Percentiles rank a stretch among this genome's conserved stretches.
Evolutionary conservation across 768 basidiomycete genomes (phyloP).

Genomic region (Clitopilus passeckerianus): DNA sequence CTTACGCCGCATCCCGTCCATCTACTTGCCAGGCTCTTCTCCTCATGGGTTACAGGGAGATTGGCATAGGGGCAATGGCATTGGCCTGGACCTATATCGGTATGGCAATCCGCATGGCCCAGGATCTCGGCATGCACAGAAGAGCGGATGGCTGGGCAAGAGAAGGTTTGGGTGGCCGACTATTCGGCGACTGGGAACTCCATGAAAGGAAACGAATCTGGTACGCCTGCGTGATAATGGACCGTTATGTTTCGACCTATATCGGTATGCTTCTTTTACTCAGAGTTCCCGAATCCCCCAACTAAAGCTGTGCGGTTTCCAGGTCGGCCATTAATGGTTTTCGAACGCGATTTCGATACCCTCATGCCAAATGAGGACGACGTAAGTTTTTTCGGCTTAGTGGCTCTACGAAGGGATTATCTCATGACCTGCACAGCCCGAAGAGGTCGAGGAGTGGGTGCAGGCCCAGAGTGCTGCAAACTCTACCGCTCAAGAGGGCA

Average conservation of each 20-base stretch:
- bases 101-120: conserved; percentile 91
- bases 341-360: conserved; percentile 75
- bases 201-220: conserved; percentile 71
- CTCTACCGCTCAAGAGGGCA: conserved; percentile 33
- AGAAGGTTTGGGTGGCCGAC: conserved; percentile 43
- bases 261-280: conserved; percentile 44
- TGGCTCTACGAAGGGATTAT: background rate
- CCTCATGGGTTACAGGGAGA: conserved; percentile 78
- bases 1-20: conserved; percentile 68
- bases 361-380: conserved; percentile 57
- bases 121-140: conserved; percentile 82
- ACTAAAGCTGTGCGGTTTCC: background rate
- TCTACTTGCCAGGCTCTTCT: conserved; percentile 77
- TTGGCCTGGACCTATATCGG: conserved; percentile 84
- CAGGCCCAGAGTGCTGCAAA: conserved; percentile 22
- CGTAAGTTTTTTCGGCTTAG: conserved; percentile 25
- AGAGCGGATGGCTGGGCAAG: conserved; percentile 76
- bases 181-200: conserved; percentile 60
- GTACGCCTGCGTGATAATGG: conserved; percentile 76
- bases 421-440: conserved; percentile 33
- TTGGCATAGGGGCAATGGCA: conserved; percentile 87
- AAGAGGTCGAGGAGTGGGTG: conserved; percentile 57
- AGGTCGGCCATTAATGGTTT: conserved; percentile 72
- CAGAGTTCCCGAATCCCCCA: background rate
- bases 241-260: conserved; percentile 75